Evolutionary conservation across 2,329 filamentous ascomycete genomes (phyloP).

Genomic region (Colletotrichum tropicicola): DNA sequence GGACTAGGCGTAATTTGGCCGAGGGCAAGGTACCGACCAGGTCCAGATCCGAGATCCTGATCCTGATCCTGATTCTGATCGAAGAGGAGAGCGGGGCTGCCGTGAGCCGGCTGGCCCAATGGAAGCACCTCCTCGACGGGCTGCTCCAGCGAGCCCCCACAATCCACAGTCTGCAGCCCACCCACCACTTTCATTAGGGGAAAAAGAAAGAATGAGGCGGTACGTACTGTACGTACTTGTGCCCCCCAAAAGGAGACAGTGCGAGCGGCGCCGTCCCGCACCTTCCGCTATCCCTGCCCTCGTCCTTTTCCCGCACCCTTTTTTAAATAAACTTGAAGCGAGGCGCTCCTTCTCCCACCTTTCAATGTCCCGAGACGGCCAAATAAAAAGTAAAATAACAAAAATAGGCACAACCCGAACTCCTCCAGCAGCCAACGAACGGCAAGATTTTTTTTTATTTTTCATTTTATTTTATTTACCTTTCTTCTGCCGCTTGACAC

Average conservation of each 20-base stretch:
- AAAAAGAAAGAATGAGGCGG: not conserved
- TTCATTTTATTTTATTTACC: too few species aligned
- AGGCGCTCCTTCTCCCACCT: conserved; percentile 1
- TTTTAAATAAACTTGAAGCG: conserved; percentile 28
- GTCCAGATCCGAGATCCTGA: conserved; percentile 29
- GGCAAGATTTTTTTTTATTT: too few species aligned
- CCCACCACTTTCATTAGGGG: not conserved
- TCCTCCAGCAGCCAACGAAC: too few species aligned
- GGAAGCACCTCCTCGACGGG: not conserved
- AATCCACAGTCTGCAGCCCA: not conserved
- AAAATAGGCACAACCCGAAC: not conserved
- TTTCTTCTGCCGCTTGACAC: too few species aligned
- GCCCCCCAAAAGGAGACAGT: not conserved
- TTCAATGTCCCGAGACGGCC: too few species aligned
- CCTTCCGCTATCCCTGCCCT: conserved; percentile 4
- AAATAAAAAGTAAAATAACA: too few species aligned
- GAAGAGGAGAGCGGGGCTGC: not conserved
- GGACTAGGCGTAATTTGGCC: conserved; percentile 9
- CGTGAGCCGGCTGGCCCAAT: not conserved
- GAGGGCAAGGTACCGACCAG: conserved; percentile 5
- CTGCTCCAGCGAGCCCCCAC: not conserved
- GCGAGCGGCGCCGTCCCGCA: not conserved
- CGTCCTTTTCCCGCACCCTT: conserved; percentile 6
- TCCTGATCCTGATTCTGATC: conserved; percentile 23
- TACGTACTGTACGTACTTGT: conserved; percentile 12